Base-by-base conservation (phyloP, 768 basidiomycete genomes). In the Auriscalpium vulgare region DNA sequence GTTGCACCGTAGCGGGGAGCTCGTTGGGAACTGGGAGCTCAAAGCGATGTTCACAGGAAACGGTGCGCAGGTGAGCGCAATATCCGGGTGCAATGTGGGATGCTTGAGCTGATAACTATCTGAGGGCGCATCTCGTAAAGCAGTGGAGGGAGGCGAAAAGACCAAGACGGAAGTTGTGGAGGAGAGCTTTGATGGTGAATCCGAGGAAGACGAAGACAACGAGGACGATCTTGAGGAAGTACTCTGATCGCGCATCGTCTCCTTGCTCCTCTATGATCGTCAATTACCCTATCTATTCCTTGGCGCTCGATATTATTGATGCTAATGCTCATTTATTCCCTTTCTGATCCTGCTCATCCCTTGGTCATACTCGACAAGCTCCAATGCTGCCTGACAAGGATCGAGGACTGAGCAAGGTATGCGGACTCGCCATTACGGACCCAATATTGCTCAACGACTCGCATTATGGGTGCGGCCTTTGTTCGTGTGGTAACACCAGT, bases 1-100 rank as follows among this genome's bases (percentile, higher is more conserved):
- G 53, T 74, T 92, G 48, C 83, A 91, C 67, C 82, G 86, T 51
- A 84, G 82, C 47, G 92, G 92, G 37, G 91, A 94, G 69, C 74
- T 81, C 66, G 87, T 85, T 51, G 89, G 89, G 9, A 71, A 83
- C 57, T 94, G 86, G 84, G 87, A 90, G 68, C 77, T 93, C 60
- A 83, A 84, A 63, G 81, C 84, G 51, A 84, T 80, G 60, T 90
- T 79, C 69, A 85, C 83, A 61, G 82, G 81, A 56, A 78, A 77
- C 19, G 80, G 78, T 69, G 80, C 83, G 54, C 59, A 19, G 81
- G 78, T 69, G 81, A 84, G 52, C 60, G 79, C 73, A 8, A 11
- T 53, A 60, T 46, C 17, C 19, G 21, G 8, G 50, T 54, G 8
- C 35, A 23, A 35, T 34, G 16, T 51, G 37, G 13, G 29, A 29